Evolutionary conservation across 176 grass and related monocot species (phyloP), one percentile per base, ranked within the genome.

Genomic region (Avena sativa): DNA sequence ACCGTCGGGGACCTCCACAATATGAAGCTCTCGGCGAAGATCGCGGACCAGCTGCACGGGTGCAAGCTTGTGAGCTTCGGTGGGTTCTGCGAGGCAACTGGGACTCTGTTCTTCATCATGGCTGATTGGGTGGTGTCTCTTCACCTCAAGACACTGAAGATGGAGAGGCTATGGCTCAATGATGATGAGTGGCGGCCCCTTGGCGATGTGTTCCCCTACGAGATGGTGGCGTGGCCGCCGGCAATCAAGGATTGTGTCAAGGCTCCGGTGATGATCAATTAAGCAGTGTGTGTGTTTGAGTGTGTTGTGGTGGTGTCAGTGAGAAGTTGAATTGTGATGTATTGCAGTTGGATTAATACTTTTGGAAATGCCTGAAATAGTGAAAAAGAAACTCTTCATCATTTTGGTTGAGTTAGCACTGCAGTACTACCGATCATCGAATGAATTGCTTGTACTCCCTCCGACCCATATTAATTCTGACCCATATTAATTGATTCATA

Each of bases 161-260:
- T 95, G 86, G 74, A 86, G 88, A 79, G 19, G 49, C 72, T 95
- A 11, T 90, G 90, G 87, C 71, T 2, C 44, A 95, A 87, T 34
- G 20, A 65, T 2, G 88, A 95, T 11, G 71, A 73, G n/a, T 7
- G 0, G 3, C 32, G 78, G 6, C 90, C 90, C 32, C 78, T 92
- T 15, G 87, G 58, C 1, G 78, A 50, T 26, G 78, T 95, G 20
- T 92, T 67, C 77, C 84, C 88, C 12, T 88, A 60, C 43, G 85
- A 92, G 85, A 95, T 95, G 93, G 21, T 88, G 88, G 56, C 65
- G 11, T 92, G 93, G 93, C 90, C 90, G 36, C 93, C 90, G 30
- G 87, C 14, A 67, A 64, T 81, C 0, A 60, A 74, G 61, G 62
- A 85, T 9, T 10, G 19, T 13, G 43, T 6, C 48, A 50, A 75